Conservation (phyloP, 495 filamentous ascomycete species). For the Patellaria atrata region DNA sequence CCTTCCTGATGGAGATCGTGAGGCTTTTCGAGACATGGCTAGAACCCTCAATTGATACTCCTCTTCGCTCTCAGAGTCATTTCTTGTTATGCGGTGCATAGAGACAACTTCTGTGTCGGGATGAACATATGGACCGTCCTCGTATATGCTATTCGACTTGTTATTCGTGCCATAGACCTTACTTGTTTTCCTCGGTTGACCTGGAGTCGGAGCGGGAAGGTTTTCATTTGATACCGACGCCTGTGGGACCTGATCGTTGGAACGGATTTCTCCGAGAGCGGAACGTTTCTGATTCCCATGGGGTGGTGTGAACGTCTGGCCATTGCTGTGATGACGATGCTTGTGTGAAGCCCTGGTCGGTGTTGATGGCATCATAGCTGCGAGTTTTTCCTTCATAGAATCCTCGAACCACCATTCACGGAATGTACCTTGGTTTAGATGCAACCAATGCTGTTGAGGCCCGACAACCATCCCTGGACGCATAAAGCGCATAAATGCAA, state of each 20-base stretch:
- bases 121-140: conserved; percentile 28
- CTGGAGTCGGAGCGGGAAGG: conserved; percentile 86
- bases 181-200: conserved; percentile 83
- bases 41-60: conserved; percentile 61
- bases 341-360: conserved; percentile 51
- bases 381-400: conserved; percentile 52
- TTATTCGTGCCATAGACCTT: conserved; percentile 36
- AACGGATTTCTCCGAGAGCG: conserved; percentile 78
- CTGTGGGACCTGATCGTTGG: conserved; percentile 40
- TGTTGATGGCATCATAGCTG: conserved; percentile 54
- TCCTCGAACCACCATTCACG: conserved; percentile 98
- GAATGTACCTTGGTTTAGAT: conserved; percentile 92
- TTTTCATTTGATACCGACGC: conserved; percentile 49
- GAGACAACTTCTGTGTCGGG: conserved; percentile 33
- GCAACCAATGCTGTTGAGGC: conserved; percentile 98
- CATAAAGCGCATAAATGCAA: conserved; percentile 99
- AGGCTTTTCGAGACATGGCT: too few relatives aligned
- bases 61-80: conserved; percentile 54
- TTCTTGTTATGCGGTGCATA: conserved; percentile 37
- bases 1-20: conserved; percentile 29
- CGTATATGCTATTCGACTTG: conserved; percentile 28
- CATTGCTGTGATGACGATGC: conserved; percentile 39
- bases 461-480: conserved; percentile 97
- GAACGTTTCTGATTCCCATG: conserved; percentile 63
- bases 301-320: conserved; percentile 66